phyloP scores from a whole-genome alignment of 257 asterid genomes.

The Forsythia viridissima region DNA sequence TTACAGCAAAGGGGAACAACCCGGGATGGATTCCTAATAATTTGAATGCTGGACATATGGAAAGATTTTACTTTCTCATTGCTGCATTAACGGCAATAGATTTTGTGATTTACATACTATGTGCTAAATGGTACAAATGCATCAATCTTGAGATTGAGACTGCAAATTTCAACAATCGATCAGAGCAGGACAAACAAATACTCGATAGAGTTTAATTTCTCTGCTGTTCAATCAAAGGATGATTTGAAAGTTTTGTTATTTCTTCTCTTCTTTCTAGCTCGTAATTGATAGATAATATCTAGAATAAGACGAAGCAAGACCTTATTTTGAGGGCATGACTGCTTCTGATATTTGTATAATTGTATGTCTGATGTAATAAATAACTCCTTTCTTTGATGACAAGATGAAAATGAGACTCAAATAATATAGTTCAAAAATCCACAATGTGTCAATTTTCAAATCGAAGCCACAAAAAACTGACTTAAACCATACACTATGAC shows the following conservation, averaged over 20 bases:
- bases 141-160: conserved; percentile 19
- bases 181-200: conserved; percentile 6
- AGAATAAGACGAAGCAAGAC: conserved; percentile 21
- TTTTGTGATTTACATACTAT: conserved; percentile 43
- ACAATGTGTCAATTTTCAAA: neutral
- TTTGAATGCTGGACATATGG: conserved; percentile 60
- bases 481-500: too few relatives aligned
- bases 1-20: conserved; percentile 36
- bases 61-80: conserved; percentile 61
- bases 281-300: neutral
- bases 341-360: conserved; percentile 12
- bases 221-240: neutral
- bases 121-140: conserved; percentile 61
- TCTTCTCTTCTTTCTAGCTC: neutral
- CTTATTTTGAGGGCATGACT: conserved; percentile 26
- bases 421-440: neutral
- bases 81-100: conserved; percentile 49
- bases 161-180: neutral
- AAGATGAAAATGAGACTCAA: neutral
- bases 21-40: conserved; percentile 78
- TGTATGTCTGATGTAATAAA: too few relatives aligned
- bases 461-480: neutral
- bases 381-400: too few relatives aligned
- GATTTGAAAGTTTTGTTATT: neutral
- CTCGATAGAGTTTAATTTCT: conserved; percentile 32